phyloP scores from a whole-genome alignment of 2,329 filamentous ascomycete species.

The Simplicillium aogashimaense region DNA sequence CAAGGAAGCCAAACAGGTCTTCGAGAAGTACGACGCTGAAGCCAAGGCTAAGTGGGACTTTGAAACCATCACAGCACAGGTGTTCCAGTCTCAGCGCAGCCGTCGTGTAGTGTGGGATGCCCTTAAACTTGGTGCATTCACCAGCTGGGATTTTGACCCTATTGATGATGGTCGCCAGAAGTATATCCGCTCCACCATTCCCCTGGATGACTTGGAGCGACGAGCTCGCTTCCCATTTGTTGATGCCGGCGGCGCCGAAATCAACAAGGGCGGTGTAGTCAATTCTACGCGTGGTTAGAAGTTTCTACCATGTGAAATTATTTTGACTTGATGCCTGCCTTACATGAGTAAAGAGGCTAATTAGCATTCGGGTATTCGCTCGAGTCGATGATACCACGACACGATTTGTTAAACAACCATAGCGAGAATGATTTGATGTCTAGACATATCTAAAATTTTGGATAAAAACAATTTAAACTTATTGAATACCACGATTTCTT shows the following conservation, averaged over 20 bases:
- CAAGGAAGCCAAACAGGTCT: constrained; percentile 34
- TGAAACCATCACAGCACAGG: constrained; percentile 62
- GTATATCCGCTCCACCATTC: constrained; percentile 78
- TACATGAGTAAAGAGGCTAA: background rate
- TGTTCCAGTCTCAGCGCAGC: constrained; percentile 68
- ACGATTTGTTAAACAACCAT: background rate
- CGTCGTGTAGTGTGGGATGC: constrained; percentile 72
- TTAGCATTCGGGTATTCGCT: constrained; percentile 1
- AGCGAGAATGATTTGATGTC: background rate
- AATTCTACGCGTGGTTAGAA: constrained; percentile 20
- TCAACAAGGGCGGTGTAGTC: constrained; percentile 23
- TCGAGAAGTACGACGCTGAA: constrained; percentile 64
- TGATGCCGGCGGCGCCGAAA: constrained; percentile 42
- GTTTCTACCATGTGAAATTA: background rate
- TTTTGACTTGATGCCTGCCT: background rate
- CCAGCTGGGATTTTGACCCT: constrained; percentile 80
- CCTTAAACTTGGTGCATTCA: constrained; percentile 64
- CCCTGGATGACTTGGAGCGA: constrained; percentile 71
- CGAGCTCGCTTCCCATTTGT: constrained; percentile 63
- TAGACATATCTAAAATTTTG: background rate
- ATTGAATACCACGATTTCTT: background rate
- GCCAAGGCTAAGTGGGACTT: constrained; percentile 73
- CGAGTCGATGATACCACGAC: constrained; percentile 3
- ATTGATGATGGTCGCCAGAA: constrained; percentile 57
- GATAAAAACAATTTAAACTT: background rate